Evolutionary conservation across 202 grass and related monocot species (phyloP), one percentile per base, ranked within the genome.

Genomic region (Eragrostis tef): DNA sequence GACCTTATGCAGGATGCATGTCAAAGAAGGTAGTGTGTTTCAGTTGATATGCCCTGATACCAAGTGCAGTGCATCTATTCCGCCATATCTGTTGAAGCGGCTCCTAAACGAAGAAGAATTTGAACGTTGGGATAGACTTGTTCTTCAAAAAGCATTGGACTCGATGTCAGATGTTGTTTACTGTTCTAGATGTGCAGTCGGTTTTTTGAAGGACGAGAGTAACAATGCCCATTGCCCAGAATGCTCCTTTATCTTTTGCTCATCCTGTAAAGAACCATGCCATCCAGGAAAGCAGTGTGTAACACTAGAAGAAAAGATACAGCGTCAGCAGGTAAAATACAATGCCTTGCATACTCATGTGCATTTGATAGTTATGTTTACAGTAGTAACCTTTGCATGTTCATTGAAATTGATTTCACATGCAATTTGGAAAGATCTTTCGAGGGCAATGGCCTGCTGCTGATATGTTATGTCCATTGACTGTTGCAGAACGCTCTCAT

Each of bases 1-100:
- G 52, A 97, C 90, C 42, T 97, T 91, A 65, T 91, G 80, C 70
- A 93, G 64, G 45, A 89, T 97, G 70, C 93, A 97, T 71, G 93
- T 93, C 56, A 87, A 84, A 69, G 93, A 97, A 88, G 93, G 90
- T 36, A 89, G 78, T 48, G 84, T 97, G 50, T 91, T 91, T 76
- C 88, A 97, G 70, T 68, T 93, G 82, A 64, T 85, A 59, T 97
- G 90, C 53, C 91, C 84, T 53, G 74, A 82, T 74, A 71, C 65
- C 52, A 93, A 91, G 71, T 97, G 93, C 34, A 85, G 73, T 11
- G 61, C 59, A 25, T 80, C 87, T 11, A 66, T 93, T 78, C 90
- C 93, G 3, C 93, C 91, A 17, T 73, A 67, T 51, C 67, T 89
- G 44, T 63, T 91, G 79, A 91, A 91, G 67, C 64, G 71, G 70